Percentiles rank a stretch among this genome's conserved stretches.
phyloP scores from a whole-genome alignment of 1,139 yeast species.

The Saccharomycopsis phalli region DNA sequence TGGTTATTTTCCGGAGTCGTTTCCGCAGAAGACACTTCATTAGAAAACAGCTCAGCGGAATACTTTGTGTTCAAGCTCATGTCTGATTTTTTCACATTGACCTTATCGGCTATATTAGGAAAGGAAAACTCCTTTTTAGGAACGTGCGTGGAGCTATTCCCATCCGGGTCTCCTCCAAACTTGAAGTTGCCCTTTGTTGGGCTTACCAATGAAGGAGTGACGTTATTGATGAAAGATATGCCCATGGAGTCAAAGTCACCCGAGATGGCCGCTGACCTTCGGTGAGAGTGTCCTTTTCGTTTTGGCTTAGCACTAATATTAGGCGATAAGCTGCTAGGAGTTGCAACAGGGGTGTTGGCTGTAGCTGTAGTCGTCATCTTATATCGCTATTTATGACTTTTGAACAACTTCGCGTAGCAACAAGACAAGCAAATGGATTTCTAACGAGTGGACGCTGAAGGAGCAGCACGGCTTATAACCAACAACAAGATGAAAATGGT shows the following conservation, averaged over 20 bases:
- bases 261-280: slow-evolving; percentile 64
- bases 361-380: too few species aligned
- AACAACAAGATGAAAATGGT: too few species aligned
- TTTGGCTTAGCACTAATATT: too few species aligned
- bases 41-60: slow-evolving; percentile 18
- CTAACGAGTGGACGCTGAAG: too few species aligned
- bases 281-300: slow-evolving; percentile 51
- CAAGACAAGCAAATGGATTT: too few species aligned
- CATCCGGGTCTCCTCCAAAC: slow-evolving; percentile 14
- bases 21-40: slow-evolving; percentile 23
- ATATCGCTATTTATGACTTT: too few species aligned
- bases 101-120: slow-evolving; percentile 2
- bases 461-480: too few species aligned
- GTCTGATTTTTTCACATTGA: slow-evolving; percentile 16
- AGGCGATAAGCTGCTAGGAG: too few species aligned
- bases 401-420: too few species aligned
- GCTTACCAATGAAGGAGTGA: slow-evolving; percentile 20
- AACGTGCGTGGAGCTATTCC: slow-evolving; percentile 18
- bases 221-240: slow-evolving; percentile 24
- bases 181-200: slow-evolving; percentile 19
- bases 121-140: slow-evolving; percentile 13
- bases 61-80: slow-evolving; percentile 16
- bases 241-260: slow-evolving; percentile 53
- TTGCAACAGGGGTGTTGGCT: too few species aligned
- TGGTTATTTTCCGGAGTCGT: slow-evolving; percentile 25